These are phyloP conservation scores for Lentinus brumalis DNA, from an alignment of 768 basidiomycete genomes.

Conservation along the genomic window DNA sequence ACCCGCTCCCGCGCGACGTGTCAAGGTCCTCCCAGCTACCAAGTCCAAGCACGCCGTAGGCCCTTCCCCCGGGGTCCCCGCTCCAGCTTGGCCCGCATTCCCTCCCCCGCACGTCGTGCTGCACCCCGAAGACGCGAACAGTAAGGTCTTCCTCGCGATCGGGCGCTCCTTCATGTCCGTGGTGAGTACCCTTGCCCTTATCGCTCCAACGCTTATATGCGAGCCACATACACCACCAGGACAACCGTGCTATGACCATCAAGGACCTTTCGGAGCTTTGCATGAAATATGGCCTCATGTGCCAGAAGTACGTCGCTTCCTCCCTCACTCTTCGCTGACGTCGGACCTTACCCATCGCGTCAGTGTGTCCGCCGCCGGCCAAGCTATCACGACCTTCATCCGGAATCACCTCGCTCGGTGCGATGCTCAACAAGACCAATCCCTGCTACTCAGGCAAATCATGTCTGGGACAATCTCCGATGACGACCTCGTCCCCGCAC, in stretches of 20 bases:
- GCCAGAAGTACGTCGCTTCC: constrained; percentile 64
- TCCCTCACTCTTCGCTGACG: constrained; percentile 20
- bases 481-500: constrained; percentile 72
- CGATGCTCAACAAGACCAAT: constrained; percentile 69
- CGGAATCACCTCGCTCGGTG: constrained; percentile 73
- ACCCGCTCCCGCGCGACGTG: constrained; percentile 29
- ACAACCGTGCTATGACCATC: constrained; percentile 84
- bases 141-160: constrained; percentile 74
- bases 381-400: constrained; percentile 84
- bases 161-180: constrained; percentile 74
- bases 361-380: constrained; percentile 76
- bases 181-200: constrained; percentile 43
- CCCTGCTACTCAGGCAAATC: constrained; percentile 70
- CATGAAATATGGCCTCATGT: constrained; percentile 62
- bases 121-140: constrained; percentile 72
- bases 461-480: constrained; percentile 73
- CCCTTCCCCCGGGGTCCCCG: constrained; percentile 17
- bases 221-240: constrained; percentile 40
- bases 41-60: constrained; percentile 21
- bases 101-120: constrained; percentile 67
- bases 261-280: constrained; percentile 81
- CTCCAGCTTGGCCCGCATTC: constrained; percentile 42
- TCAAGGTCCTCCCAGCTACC: constrained; percentile 34
- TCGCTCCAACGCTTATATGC: constrained; percentile 16
- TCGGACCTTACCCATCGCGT: constrained; percentile 12